Percentiles rank a stretch among this genome's conserved stretches.
phyloP scores from a whole-genome alignment of 2,329 filamentous ascomycete genomes.

The Beauveria sp. region DNA sequence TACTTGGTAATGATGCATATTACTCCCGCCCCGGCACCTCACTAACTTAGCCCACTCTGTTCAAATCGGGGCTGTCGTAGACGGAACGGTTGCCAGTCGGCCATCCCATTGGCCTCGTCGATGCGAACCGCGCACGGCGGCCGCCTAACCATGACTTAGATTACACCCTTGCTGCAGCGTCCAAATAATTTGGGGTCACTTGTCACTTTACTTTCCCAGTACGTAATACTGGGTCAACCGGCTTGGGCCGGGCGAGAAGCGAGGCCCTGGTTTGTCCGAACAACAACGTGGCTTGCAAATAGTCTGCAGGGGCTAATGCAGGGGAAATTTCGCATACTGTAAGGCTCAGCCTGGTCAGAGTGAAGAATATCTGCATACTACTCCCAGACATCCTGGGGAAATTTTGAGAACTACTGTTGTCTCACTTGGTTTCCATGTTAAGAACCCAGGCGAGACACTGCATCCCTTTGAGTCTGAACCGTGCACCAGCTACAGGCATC shows the following conservation, averaged over 20 bases:
- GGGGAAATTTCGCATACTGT: background rate
- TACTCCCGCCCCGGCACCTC: background rate
- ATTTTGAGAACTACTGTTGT: background rate
- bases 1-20: background rate
- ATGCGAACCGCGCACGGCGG: background rate
- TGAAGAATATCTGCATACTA: too few relatives aligned
- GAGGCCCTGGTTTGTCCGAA: background rate
- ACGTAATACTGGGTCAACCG: background rate
- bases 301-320: slow-evolving; percentile 4
- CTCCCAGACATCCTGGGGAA: too few relatives aligned
- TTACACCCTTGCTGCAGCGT: background rate
- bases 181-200: background rate
- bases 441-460: background rate
- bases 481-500: background rate
- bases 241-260: background rate
- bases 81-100: background rate
- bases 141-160: background rate
- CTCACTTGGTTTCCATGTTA: background rate
- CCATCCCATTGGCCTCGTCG: background rate
- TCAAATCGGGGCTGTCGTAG: background rate
- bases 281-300: slow-evolving; percentile 9
- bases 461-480: background rate
- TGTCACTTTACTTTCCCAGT: background rate
- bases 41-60: background rate
- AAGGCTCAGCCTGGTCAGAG: background rate